These are phyloP conservation scores for Adenanthera pavonina DNA, from an alignment of 306 rosid species.

Conservation along the genomic window DNA sequence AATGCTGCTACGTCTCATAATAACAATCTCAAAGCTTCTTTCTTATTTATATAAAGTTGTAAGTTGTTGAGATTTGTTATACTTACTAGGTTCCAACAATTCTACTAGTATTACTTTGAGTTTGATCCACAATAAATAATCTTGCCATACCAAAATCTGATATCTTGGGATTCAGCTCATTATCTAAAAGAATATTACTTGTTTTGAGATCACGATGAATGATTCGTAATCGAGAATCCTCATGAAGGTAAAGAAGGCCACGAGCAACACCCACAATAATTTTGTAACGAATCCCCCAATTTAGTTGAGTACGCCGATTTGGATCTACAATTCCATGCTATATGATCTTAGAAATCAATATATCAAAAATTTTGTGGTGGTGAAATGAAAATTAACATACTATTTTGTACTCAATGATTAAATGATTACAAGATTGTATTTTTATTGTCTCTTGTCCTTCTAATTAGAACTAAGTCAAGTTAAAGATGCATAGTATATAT, in stretches of 20 bases:
- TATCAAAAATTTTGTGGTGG: neutral
- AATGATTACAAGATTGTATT: too few species aligned
- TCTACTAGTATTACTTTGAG: conserved; percentile 30
- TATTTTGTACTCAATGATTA: too few species aligned
- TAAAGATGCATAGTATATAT: neutral
- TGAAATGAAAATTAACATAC: too few species aligned
- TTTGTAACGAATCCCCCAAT: neutral
- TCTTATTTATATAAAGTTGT: neutral
- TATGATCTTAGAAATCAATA: neutral
- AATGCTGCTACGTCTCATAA: too few species aligned
- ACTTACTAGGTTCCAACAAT: conserved; percentile 70
- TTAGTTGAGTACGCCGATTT: conserved; percentile 23
- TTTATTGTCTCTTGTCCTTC: neutral
- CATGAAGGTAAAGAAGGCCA: conserved; percentile 60
- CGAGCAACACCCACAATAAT: conserved; percentile 50
- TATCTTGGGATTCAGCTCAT: conserved; percentile 53
- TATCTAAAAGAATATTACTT: conserved; percentile 58
- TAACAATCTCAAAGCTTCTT: neutral
- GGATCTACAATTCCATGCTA: neutral
- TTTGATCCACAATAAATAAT: conserved; percentile 41
- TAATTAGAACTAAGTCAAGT: too few species aligned
- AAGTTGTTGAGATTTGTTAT: neutral
- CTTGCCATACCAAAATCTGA: conserved; percentile 66
- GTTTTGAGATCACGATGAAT: conserved; percentile 65
- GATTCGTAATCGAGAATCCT: conserved; percentile 52